Evolutionary conservation across 2,329 filamentous ascomycete species (phyloP).

Genomic region (Pseudogymnoascus sp.): DNA sequence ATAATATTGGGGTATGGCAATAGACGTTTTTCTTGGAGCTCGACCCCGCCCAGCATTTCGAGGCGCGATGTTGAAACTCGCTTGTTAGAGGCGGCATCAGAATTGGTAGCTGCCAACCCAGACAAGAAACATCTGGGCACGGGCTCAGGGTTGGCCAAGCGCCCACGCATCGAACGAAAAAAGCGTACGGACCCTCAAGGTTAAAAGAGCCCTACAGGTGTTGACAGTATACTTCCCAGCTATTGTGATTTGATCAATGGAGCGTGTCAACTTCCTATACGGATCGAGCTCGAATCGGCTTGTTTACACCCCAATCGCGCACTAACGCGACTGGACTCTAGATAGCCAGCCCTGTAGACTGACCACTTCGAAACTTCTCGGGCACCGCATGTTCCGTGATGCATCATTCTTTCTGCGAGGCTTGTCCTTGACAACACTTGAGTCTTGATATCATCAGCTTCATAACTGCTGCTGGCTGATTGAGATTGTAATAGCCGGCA

Average conservation of each 20-base stretch:
- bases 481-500: not conserved
- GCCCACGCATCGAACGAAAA: not conserved
- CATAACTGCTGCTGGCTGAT: not conserved
- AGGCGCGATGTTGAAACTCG: conserved; percentile 3
- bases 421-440: not conserved
- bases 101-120: not conserved
- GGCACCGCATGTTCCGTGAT: not conserved
- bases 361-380: not conserved
- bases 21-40: not conserved
- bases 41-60: conserved; percentile 1
- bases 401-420: not conserved
- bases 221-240: not conserved
- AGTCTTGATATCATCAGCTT: not conserved
- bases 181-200: not conserved
- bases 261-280: not conserved
- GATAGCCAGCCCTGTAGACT: not conserved
- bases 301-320: not conserved
- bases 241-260: not conserved
- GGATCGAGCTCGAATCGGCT: not conserved
- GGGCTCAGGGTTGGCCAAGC: not conserved
- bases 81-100: not conserved
- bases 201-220: not conserved
- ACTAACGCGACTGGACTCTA: not conserved
- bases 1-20: not conserved
- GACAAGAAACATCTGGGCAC: conserved; percentile 6